Conservation (phyloP, 148 eudicot genomes). For the Persicaria maculosa region DNA sequence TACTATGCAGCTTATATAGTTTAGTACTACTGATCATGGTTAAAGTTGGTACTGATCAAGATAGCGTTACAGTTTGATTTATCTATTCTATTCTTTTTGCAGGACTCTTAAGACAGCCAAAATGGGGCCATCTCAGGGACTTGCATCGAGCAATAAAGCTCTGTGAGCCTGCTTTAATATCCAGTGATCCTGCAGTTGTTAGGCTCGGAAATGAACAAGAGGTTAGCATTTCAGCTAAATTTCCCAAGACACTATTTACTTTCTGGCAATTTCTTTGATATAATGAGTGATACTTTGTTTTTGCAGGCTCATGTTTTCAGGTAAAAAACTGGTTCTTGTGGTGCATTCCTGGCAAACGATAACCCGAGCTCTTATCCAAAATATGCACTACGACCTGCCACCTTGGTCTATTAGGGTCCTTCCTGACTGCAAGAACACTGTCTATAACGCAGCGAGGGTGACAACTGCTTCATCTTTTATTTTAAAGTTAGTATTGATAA, state of each 20-base stretch:
- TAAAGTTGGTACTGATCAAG: neutral
- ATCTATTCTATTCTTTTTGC: neutral
- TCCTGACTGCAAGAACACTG: conserved; percentile 77
- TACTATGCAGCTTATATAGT: neutral
- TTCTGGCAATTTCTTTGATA: neutral
- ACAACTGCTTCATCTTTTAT: conserved; percentile 15
- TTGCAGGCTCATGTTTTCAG: conserved; percentile 59
- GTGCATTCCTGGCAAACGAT: conserved; percentile 79
- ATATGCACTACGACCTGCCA: conserved; percentile 50
- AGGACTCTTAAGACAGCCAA: conserved; percentile 72
- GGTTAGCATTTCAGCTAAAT: conserved; percentile 30
- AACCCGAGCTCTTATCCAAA: conserved; percentile 33
- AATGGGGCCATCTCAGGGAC: conserved; percentile 80
- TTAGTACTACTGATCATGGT: neutral
- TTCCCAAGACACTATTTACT: neutral
- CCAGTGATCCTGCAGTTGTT: conserved; percentile 43
- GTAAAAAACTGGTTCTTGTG: conserved; percentile 58
- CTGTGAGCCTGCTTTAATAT: conserved; percentile 67
- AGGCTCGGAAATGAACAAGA: conserved; percentile 53
- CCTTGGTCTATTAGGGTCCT: conserved; percentile 95
- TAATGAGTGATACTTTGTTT: neutral
- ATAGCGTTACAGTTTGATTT: neutral
- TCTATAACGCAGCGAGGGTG: conserved; percentile 77
- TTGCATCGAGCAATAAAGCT: conserved; percentile 75
- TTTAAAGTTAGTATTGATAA: neutral